phyloP scores from a whole-genome alignment of 148 eudicot species.

The Persicaria maculosa region DNA sequence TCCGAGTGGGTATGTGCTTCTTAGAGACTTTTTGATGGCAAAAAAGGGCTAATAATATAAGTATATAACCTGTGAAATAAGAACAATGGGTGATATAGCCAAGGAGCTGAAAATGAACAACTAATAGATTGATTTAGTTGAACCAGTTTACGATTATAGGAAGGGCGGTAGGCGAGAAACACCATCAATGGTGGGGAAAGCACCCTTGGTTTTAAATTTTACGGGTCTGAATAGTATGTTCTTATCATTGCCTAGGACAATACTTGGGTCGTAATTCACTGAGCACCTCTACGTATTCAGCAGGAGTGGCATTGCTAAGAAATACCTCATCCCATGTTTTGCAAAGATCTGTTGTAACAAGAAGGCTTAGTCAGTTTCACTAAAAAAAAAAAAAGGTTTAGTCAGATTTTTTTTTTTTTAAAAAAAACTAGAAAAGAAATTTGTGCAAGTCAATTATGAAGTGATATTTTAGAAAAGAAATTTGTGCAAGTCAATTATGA shows the following conservation, averaged over 20 bases:
- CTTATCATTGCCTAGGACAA: slow-evolving; percentile 28
- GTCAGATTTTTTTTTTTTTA: too few species aligned
- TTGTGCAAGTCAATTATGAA: too few species aligned
- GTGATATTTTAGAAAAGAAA: too few species aligned
- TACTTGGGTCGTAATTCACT: slow-evolving; percentile 44
- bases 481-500: too few species aligned
- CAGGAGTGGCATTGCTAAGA: slow-evolving; percentile 50
- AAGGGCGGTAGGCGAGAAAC: not conserved
- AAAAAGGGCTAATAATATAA: too few species aligned
- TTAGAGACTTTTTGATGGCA: too few species aligned
- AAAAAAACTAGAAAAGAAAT: too few species aligned
- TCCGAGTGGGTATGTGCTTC: too few species aligned
- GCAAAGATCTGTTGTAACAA: slow-evolving; percentile 39
- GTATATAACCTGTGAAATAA: not conserved
- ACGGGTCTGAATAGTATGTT: not conserved
- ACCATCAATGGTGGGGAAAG: too few species aligned
- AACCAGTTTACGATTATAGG: not conserved
- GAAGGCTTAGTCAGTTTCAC: slow-evolving; percentile 6
- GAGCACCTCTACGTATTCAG: slow-evolving; percentile 45
- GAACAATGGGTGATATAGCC: not conserved
- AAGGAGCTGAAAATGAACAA: not conserved
- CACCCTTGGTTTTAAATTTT: not conserved
- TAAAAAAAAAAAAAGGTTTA: too few species aligned
- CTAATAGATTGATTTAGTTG: not conserved
- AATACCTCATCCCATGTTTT: slow-evolving; percentile 71